Conservation (phyloP, 1,139 yeast species). For the Hyphopichia buzzinii region DNA sequence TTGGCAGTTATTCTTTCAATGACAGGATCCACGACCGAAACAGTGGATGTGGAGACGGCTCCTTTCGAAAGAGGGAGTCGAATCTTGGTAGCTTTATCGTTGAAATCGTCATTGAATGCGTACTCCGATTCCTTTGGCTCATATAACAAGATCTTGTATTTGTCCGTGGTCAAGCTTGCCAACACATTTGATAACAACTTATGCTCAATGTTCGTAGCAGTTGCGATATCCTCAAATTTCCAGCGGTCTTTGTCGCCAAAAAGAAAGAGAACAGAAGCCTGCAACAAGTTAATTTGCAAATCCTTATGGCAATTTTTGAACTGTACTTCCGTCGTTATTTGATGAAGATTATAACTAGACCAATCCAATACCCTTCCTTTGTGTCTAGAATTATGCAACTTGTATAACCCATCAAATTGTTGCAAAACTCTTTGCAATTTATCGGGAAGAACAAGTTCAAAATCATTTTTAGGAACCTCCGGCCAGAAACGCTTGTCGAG, state of each 20-base stretch:
- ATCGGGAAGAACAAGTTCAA: constrained; percentile 17
- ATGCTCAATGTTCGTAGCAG: constrained; percentile 24
- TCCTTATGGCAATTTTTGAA: constrained; percentile 34
- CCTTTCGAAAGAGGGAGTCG: constrained; percentile 30
- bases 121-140: constrained; percentile 10
- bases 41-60: neutral
- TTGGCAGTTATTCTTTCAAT: constrained; percentile 13
- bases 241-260: constrained; percentile 24
- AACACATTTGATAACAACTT: constrained; percentile 26
- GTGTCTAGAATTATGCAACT: constrained; percentile 14
- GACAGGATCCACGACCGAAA: constrained; percentile 1
- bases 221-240: constrained; percentile 17
- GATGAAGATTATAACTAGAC: constrained; percentile 35
- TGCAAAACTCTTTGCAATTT: constrained; percentile 13
- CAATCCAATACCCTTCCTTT: constrained; percentile 26
- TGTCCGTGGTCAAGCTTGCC: constrained; percentile 28
- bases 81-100: constrained; percentile 27
- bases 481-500: constrained; percentile 43
- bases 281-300: constrained; percentile 35
- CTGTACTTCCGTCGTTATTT: constrained; percentile 25
- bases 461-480: constrained; percentile 32
- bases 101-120: constrained; percentile 24
- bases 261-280: constrained; percentile 32
- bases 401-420: constrained; percentile 15
- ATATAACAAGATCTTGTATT: constrained; percentile 23